Percentiles rank a stretch among this genome's conserved stretches.
Evolutionary conservation across 371 early-diverging fungal genomes (phyloP).

Genomic region (Haplosporangium sp.): DNA sequence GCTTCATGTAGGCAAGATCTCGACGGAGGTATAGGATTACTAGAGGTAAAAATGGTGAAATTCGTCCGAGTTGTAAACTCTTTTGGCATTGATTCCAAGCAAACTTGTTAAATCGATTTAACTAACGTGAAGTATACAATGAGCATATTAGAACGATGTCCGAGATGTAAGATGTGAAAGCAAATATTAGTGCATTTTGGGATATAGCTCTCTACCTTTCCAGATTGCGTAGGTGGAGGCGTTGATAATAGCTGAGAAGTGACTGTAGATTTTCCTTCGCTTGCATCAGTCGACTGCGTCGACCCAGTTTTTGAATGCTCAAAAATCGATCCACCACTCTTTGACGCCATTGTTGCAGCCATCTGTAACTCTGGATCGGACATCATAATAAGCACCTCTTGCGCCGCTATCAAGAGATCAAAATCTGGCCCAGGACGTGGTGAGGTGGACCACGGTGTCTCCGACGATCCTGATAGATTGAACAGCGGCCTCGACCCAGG

Average conservation of each 20-base stretch:
- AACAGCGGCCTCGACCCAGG: background rate
- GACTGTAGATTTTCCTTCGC: constrained; percentile 13
- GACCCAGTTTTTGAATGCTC: constrained; percentile 39
- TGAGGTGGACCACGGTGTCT: constrained; percentile 6
- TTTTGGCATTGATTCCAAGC: constrained; percentile 57
- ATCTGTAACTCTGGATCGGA: constrained; percentile 10
- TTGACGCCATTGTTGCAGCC: constrained; percentile 12
- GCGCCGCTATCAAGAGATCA: constrained; percentile 44
- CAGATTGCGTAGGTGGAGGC: constrained; percentile 29
- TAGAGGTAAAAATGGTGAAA: constrained; percentile 55
- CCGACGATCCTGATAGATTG: background rate
- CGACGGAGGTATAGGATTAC: constrained; percentile 56
- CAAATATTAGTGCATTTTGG: background rate
- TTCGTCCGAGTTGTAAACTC: constrained; percentile 42
- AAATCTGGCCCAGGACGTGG: constrained; percentile 42
- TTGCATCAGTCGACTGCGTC: constrained; percentile 20
- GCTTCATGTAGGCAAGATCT: constrained; percentile 58
- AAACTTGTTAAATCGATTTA: constrained; percentile 60
- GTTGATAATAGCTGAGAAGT: background rate
- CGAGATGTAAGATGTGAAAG: background rate
- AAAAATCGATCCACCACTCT: constrained; percentile 15
- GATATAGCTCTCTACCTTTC: constrained; percentile 19
- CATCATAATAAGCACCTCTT: constrained; percentile 51
- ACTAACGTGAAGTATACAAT: constrained; percentile 13
- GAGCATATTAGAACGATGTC: background rate